These are phyloP conservation scores for Cucumis melo DNA, from an alignment of 306 rosid species.

Conservation along the genomic window DNA sequence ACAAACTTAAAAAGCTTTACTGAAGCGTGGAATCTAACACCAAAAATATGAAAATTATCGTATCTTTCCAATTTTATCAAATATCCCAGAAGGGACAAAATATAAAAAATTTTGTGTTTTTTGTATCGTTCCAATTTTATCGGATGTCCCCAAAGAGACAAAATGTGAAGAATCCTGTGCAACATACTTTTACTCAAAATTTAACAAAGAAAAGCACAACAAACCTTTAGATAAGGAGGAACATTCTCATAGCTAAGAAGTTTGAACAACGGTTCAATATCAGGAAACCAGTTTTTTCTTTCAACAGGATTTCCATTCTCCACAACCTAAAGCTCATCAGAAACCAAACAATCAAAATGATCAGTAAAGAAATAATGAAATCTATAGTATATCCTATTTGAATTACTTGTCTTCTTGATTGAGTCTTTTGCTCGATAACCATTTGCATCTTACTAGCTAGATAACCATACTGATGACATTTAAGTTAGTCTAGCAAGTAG, in stretches of 20 bases:
- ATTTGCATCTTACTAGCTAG: neutral
- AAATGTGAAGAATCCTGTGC: conserved; percentile 9
- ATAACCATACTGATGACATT: neutral
- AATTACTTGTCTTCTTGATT: neutral
- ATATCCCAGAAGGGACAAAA: too few relatives aligned
- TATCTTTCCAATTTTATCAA: neutral
- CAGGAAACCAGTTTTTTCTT: conserved; percentile 90
- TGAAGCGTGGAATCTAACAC: conserved; percentile 9
- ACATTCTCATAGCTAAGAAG: conserved; percentile 94
- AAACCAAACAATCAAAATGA: conserved; percentile 12
- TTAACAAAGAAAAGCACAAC: conserved; percentile 5
- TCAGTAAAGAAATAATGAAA: neutral
- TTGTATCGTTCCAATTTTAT: too few relatives aligned
- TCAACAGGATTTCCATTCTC: conserved; percentile 79
- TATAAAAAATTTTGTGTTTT: too few relatives aligned
- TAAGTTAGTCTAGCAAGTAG: neutral
- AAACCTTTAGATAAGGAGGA: conserved; percentile 93
- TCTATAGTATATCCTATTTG: neutral
- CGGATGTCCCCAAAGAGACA: too few relatives aligned
- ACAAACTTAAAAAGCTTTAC: conserved; percentile 8
- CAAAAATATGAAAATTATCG: conserved; percentile 10
- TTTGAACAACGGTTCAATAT: conserved; percentile 89
- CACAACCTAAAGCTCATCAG: conserved; percentile 46
- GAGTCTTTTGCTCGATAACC: neutral
- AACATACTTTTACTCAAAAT: conserved; percentile 5